Conservation (phyloP, 805 yeast genomes). For the Teunomyces stri region DNA sequence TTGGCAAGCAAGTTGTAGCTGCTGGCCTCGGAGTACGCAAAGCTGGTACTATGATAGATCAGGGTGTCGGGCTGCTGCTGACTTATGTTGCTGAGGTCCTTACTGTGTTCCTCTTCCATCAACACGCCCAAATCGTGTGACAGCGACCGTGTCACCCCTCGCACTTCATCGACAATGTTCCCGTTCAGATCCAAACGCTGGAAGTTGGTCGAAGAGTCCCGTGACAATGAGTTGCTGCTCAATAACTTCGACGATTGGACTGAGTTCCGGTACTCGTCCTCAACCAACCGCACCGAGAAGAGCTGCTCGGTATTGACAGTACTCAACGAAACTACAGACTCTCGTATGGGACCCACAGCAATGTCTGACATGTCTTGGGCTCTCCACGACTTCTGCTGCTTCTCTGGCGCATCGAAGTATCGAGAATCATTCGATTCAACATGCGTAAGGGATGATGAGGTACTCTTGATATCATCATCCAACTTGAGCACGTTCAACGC, state of each 20-base stretch:
- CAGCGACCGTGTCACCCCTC: slow-evolving; percentile 28
- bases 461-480: slow-evolving; percentile 20
- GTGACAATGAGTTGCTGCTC: slow-evolving; percentile 25
- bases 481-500: slow-evolving; percentile 46
- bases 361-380: slow-evolving; percentile 33
- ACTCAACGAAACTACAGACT: slow-evolving; percentile 68
- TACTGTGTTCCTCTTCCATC: slow-evolving; percentile 30
- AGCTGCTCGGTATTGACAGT: slow-evolving; percentile 86
- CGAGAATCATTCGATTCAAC: slow-evolving; percentile 36
- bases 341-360: slow-evolving; percentile 44
- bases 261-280: slow-evolving; percentile 42
- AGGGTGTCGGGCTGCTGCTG: slow-evolving; percentile 9
- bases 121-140: slow-evolving; percentile 25
- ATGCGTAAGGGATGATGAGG: slow-evolving; percentile 53
- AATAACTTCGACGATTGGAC: slow-evolving; percentile 22
- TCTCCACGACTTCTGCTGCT: slow-evolving; percentile 43
- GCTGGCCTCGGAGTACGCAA: slow-evolving; percentile 11
- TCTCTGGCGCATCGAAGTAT: slow-evolving; percentile 36
- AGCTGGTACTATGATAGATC: slow-evolving; percentile 11
- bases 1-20: slow-evolving; percentile 18
- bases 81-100: slow-evolving; percentile 13
- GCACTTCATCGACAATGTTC: slow-evolving; percentile 31
- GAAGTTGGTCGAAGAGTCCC: slow-evolving; percentile 36
- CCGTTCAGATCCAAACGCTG: slow-evolving; percentile 48
- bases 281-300: slow-evolving; percentile 73